These are phyloP conservation scores for Ceratobasidium sp. DNA, from an alignment of 1,284 basidiomycete species.

Conservation along the genomic window DNA sequence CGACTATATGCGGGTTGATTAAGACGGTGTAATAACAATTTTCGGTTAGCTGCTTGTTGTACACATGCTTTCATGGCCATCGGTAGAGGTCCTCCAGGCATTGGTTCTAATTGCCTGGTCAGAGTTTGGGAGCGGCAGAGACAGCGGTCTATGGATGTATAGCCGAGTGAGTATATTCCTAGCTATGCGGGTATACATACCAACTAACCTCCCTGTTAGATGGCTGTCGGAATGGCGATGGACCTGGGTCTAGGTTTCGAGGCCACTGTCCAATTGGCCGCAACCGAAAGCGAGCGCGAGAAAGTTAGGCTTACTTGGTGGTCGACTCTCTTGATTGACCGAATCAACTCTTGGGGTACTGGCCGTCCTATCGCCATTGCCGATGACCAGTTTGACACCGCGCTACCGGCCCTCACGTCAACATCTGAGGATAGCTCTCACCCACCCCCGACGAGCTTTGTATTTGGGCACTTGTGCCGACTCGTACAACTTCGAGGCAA, in stretches of 20 bases:
- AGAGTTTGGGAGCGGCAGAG: slow-evolving; percentile 68
- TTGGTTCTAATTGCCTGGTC: slow-evolving; percentile 75
- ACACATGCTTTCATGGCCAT: slow-evolving; percentile 60
- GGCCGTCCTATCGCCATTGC: slow-evolving; percentile 44
- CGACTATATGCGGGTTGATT: slow-evolving; percentile 32
- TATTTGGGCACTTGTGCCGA: slow-evolving; percentile 43
- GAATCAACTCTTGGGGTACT: slow-evolving; percentile 45
- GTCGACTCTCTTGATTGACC: slow-evolving; percentile 52
- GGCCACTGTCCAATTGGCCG: slow-evolving; percentile 47
- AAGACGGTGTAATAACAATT: slow-evolving; percentile 36
- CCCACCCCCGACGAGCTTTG: slow-evolving; percentile 42
- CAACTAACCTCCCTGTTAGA: slow-evolving; percentile 54
- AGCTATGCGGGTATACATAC: not conserved
- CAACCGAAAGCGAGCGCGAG: slow-evolving; percentile 49
- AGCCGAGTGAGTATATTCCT: slow-evolving; percentile 50
- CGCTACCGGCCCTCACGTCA: slow-evolving; percentile 35
- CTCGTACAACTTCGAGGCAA: slow-evolving; percentile 43
- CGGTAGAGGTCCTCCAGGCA: slow-evolving; percentile 71
- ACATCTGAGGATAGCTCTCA: slow-evolving; percentile 35
- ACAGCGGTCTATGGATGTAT: slow-evolving; percentile 58
- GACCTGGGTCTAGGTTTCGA: slow-evolving; percentile 70
- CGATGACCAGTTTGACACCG: slow-evolving; percentile 43
- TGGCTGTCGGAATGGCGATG: slow-evolving; percentile 71
- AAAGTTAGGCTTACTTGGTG: slow-evolving; percentile 50
- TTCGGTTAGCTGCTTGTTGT: slow-evolving; percentile 59